Conservation (phyloP, 352 stramenopile genomes). For the Blastocystis sp. region DNA sequence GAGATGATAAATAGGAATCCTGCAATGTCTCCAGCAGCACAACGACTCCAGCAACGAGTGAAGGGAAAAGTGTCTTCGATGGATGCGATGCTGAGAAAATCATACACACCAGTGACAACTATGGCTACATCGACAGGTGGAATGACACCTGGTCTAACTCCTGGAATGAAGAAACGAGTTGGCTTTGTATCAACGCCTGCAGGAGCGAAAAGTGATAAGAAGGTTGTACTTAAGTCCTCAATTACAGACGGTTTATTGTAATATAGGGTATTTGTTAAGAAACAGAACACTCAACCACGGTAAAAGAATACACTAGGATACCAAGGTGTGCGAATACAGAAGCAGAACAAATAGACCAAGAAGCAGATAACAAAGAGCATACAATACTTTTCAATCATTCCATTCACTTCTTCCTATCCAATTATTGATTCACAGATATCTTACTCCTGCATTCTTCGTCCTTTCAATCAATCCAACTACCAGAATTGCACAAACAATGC, state of each 20-base stretch:
- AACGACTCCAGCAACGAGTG: constrained; percentile 18
- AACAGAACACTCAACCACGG: constrained; percentile 18
- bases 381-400: constrained; percentile 4
- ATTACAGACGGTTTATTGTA: constrained; percentile 49
- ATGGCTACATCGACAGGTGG: neutral
- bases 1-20: neutral
- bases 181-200: constrained; percentile 19
- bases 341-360: constrained; percentile 23
- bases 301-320: constrained; percentile 61
- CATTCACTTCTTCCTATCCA: neutral
- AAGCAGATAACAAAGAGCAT: constrained; percentile 6
- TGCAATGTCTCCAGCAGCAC: constrained; percentile 33
- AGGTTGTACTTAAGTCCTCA: constrained; percentile 8
- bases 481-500: neutral
- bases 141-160: constrained; percentile 50
- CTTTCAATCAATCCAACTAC: neutral
- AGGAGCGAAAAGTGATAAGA: constrained; percentile 7
- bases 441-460: neutral
- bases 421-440: neutral
- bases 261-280: neutral
- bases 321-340: constrained; percentile 55
- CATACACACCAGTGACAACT: constrained; percentile 18
- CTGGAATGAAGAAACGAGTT: constrained; percentile 60
- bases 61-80: constrained; percentile 28
- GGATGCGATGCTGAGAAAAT: constrained; percentile 30